Conservation (phyloP, 2,329 filamentous ascomycete species). For the Cercospora zeina region DNA sequence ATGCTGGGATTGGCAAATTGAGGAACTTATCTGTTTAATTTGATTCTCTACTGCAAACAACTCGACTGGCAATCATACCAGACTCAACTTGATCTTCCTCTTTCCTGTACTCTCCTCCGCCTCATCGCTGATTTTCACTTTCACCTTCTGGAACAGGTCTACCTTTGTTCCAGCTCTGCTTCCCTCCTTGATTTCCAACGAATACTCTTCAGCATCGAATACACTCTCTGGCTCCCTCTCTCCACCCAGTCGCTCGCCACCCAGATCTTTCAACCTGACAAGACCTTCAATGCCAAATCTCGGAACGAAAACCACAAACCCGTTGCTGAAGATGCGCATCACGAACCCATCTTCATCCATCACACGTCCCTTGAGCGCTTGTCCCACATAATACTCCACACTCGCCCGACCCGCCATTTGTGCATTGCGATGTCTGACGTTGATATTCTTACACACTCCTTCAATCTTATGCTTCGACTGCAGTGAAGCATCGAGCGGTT, state of each 20-base stretch:
- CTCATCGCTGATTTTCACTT: slow-evolving; percentile 84
- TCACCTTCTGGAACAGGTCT: slow-evolving; percentile 89
- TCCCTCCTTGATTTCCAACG: slow-evolving; percentile 60
- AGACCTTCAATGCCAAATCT: slow-evolving; percentile 93
- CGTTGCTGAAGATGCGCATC: slow-evolving; percentile 96
- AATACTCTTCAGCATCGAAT: slow-evolving; percentile 85
- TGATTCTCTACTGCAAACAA: not conserved
- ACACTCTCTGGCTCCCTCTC: slow-evolving; percentile 72
- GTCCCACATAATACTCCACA: slow-evolving; percentile 97
- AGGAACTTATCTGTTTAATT: not conserved
- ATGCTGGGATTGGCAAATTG: not conserved
- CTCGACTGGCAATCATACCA: slow-evolving; percentile 39
- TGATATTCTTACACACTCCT: slow-evolving; percentile 97
- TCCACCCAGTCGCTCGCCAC: slow-evolving; percentile 47
- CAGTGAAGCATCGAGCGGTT: slow-evolving; percentile 75
- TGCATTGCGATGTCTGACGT: slow-evolving; percentile 92
- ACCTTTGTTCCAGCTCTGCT: slow-evolving; percentile 53
- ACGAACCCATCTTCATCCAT: slow-evolving; percentile 89
- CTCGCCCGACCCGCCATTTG: slow-evolving; percentile 92
- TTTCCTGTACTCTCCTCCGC: slow-evolving; percentile 96
- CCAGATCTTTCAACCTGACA: slow-evolving; percentile 81
- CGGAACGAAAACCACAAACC: slow-evolving; percentile 93
- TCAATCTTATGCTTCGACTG: slow-evolving; percentile 83
- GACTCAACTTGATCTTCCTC: slow-evolving; percentile 75
- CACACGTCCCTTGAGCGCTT: slow-evolving; percentile 78